Evolutionary conservation across 2,329 filamentous ascomycete genomes (phyloP).

Genomic region (Davidsoniella neocaledoniae): DNA sequence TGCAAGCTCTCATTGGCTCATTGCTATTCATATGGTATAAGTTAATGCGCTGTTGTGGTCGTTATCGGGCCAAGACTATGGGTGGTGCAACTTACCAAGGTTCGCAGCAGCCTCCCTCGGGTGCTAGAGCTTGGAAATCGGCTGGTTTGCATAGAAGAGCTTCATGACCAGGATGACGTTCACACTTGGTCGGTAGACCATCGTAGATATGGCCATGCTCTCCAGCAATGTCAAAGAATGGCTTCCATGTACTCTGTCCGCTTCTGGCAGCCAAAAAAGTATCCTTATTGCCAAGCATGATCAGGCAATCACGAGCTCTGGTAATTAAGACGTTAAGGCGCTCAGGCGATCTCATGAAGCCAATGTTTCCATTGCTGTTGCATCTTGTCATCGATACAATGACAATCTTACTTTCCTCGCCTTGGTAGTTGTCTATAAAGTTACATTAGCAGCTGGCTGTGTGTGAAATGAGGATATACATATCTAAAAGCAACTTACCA

Average conservation of each 20-base stretch:
- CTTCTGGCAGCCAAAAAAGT: conserved; percentile 44
- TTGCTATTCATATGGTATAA: conserved; percentile 22
- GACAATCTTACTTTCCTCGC: conserved; percentile 60
- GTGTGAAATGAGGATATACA: not conserved
- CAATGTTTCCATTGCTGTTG: conserved; percentile 46
- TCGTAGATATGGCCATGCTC: conserved; percentile 34
- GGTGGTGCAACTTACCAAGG: conserved; percentile 27
- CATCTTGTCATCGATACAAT: conserved; percentile 51
- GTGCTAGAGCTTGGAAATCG: conserved; percentile 45
- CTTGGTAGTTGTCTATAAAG: conserved; percentile 54
- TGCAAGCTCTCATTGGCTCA: conserved; percentile 33
- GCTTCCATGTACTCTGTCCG: conserved; percentile 32
- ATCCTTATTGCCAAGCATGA: conserved; percentile 53
- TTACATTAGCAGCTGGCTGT: not conserved
- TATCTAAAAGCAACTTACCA: conserved; percentile 28
- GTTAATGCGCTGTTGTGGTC: not conserved
- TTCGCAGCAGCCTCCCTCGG: conserved; percentile 52
- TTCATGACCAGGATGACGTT: conserved; percentile 36
- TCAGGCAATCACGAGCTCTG: conserved; percentile 44
- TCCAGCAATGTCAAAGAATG: conserved; percentile 40
- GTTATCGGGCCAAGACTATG: not conserved
- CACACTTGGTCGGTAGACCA: conserved; percentile 43
- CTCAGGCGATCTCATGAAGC: conserved; percentile 50
- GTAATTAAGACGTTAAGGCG: conserved; percentile 55
- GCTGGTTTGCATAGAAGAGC: conserved; percentile 28